Base-by-base conservation (phyloP, 177 flowering plant genomes). In the Telopea speciosissima region DNA sequence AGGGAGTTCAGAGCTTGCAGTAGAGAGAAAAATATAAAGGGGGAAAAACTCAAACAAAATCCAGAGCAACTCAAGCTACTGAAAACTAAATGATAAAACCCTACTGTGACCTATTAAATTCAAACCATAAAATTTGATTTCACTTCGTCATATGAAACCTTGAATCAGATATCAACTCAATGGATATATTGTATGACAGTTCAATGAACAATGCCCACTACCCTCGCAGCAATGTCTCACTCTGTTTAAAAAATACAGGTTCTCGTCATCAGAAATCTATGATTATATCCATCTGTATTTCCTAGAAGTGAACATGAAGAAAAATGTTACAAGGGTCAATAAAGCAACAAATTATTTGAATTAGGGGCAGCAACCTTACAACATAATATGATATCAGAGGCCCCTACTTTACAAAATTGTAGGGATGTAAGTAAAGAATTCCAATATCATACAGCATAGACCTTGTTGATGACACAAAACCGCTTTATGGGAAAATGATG, bases 381-480 rank as follows among this genome's bases (percentile, higher is more conserved):
- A 56, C 54, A 49, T 49, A 49, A 49, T 49, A 16, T 49, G 54
- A 49, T 16, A 12, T 49, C 24, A 61, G 66, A 40, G 36, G 14
- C 22, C 67, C 52, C 59, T 10, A 25, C 69, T 52, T 45, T 22
- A 44, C 33, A 5, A 23, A 69, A 42, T 40, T 70, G 71, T 49
- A 45, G 11, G 24, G 24, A 56, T 24, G 49, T 2, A 58, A 67
- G 59, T 16, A 23, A 45, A 45, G 63, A 58, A 58, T 75, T 52
- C 8, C 25, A 21, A 33, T 65, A 24, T 19, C 60, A 8, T 24
- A 52, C 62, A 63, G 67, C 24, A 14, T 21, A 36, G 58, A 59
- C 10, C 56, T 3, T 13, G 11, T 62, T 10, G 2, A 22, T n/a
- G 22, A 8, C 33, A 21, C 33, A 13, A 24, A 1, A 49, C 26